A percentile compares a stretch with the other conserved stretches of the same genome.
Evolutionary conservation across 345 rosid genomes (phyloP).

Genomic region (Moricandia moricandioides): DNA sequence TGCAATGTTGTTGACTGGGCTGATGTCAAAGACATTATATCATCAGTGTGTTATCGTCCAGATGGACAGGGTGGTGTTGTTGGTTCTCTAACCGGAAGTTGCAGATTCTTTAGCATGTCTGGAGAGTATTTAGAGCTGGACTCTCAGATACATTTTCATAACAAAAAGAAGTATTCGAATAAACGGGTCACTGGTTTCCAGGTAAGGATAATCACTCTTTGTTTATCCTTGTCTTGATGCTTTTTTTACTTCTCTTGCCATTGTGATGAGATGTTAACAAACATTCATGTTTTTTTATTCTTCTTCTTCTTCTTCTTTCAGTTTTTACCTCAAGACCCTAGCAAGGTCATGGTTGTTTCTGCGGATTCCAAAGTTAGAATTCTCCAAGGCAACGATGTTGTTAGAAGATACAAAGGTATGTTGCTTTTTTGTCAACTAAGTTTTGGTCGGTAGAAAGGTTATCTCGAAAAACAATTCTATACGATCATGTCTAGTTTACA

Average conservation of each 20-base stretch:
- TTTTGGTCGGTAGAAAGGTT: too few species aligned
- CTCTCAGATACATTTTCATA: conserved; percentile 51
- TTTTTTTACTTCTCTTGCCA: conserved; percentile 2
- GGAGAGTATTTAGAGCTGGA: conserved; percentile 73
- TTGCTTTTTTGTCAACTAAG: not conserved
- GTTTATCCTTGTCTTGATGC: not conserved
- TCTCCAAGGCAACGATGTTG: conserved; percentile 58
- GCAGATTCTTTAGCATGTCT: conserved; percentile 54
- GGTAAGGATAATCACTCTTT: conserved; percentile 37
- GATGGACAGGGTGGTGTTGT: conserved; percentile 69
- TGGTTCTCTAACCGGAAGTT: conserved; percentile 54
- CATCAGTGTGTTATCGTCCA: conserved; percentile 77
- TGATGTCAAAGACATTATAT: conserved; percentile 63
- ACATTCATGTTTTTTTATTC: not conserved
- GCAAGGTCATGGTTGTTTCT: conserved; percentile 73
- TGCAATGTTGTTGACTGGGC: conserved; percentile 84
- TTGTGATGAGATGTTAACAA: not conserved
- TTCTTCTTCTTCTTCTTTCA: conserved; percentile 37
- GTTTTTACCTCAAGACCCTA: conserved; percentile 70
- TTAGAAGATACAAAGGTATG: conserved; percentile 69
- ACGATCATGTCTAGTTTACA: not conserved
- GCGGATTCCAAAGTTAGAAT: conserved; percentile 85
- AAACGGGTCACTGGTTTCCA: conserved; percentile 74
- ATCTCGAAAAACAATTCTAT: too few species aligned
- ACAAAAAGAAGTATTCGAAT: conserved; percentile 68